Evolutionary conservation across 192 early-diverging fungal species (phyloP).

Genomic region (Podochytrium sp.): DNA sequence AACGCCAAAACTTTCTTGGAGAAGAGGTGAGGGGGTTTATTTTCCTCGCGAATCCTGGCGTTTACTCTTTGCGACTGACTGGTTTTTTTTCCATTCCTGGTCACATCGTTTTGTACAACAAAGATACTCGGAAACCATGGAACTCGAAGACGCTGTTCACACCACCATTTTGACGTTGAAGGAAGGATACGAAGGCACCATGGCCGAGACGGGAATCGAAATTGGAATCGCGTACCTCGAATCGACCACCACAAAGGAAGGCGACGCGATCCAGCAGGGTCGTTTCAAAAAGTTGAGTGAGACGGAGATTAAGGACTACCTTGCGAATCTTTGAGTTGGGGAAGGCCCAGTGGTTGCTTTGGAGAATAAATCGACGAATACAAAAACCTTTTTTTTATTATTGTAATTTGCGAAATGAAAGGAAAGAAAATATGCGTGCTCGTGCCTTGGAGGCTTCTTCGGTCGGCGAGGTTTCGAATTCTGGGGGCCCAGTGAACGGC

Average conservation of each 20-base stretch:
- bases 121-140: constrained; percentile 87
- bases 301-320: constrained; percentile 94
- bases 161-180: constrained; percentile 99
- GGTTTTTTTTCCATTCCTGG: not conserved
- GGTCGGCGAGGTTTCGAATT: too few species aligned
- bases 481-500: too few species aligned
- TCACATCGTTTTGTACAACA: too few species aligned
- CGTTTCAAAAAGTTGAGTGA: constrained; percentile 82
- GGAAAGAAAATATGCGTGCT: too few species aligned
- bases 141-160: constrained; percentile 98
- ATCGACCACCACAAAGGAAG: constrained; percentile 56
- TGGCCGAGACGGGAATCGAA: constrained; percentile 95
- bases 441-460: too few species aligned
- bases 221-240: constrained; percentile 79
- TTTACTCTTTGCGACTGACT: not conserved
- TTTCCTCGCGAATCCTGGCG: not conserved
- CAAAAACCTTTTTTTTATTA: too few species aligned
- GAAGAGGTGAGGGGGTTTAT: constrained; percentile 86
- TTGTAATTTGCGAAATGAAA: too few species aligned
- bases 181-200: constrained; percentile 98
- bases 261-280: constrained; percentile 61
- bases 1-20: constrained; percentile 99
- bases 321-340: constrained; percentile 92
- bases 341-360: too few species aligned
- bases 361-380: too few species aligned